Conservation (phyloP, 257 asterid species). For the Solanum lycopersicoides region DNA sequence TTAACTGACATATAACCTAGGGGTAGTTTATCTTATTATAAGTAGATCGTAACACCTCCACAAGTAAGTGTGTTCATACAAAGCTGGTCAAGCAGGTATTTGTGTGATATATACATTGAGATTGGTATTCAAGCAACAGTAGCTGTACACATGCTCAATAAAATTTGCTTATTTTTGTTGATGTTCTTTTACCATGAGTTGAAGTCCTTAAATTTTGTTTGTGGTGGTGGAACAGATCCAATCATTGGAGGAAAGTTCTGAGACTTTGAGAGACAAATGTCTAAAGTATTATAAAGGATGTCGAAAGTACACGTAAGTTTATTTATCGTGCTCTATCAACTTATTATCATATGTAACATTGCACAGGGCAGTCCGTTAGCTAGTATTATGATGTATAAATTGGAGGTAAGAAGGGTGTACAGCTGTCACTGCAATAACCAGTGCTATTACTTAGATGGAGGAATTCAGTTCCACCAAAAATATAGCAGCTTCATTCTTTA, state of each 20-base stretch:
- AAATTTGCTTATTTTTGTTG: not conserved
- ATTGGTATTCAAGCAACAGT: not conserved
- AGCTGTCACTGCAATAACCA: not conserved
- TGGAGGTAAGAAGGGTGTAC: not conserved
- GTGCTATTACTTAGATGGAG: not conserved
- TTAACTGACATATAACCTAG: not conserved
- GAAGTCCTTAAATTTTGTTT: conserved; percentile 14
- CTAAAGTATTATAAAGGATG: conserved; percentile 88
- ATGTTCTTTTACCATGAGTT: not conserved
- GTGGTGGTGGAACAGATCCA: conserved; percentile 62
- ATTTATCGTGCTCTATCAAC: not conserved
- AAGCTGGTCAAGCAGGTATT: not conserved
- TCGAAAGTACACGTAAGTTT: conserved; percentile 81
- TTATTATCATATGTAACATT: not conserved
- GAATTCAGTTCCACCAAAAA: not conserved
- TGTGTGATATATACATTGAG: not conserved
- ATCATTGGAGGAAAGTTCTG: conserved; percentile 84
- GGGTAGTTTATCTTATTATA: not conserved
- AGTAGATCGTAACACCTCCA: not conserved
- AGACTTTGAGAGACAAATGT: conserved; percentile 67
- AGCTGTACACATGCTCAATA: not conserved
- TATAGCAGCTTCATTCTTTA: not conserved
- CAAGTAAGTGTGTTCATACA: not conserved
- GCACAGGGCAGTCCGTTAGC: not conserved
- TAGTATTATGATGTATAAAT: not conserved